A percentile compares a stretch with the other conserved stretches of the same genome.
Conservation (phyloP, 2,329 filamentous ascomycete species). For the Raffaelea ambrosiae region DNA sequence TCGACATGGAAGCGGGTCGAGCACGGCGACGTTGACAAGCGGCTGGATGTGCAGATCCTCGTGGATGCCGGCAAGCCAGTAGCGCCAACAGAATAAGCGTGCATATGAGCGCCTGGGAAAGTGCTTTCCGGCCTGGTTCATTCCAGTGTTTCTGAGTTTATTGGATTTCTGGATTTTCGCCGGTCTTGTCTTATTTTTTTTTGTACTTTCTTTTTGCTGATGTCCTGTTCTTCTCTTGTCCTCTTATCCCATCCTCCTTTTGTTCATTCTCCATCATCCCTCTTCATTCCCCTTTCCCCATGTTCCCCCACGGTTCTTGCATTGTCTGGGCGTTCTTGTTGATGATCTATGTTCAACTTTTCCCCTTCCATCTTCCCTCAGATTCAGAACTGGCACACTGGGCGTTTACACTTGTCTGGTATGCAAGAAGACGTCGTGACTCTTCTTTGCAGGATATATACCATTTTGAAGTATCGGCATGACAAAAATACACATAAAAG, state of each 20-base stretch:
- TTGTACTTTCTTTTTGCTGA: not conserved
- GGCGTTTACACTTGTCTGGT: no score
- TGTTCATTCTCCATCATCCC: no score
- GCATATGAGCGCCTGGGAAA: no score
- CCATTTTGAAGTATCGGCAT: no score
- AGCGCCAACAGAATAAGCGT: conserved; percentile 19
- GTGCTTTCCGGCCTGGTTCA: no score
- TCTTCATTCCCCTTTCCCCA: no score
- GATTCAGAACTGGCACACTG: no score
- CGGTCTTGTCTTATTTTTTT: not conserved
- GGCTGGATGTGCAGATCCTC: conserved; percentile 55
- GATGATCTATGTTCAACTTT: not conserved
- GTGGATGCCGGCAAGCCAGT: conserved; percentile 50
- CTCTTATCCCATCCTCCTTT: not conserved
- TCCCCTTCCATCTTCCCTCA: not conserved
- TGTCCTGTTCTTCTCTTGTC: not conserved
- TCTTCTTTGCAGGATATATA: no score
- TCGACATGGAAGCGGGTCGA: conserved; percentile 90
- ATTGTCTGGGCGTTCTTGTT: conserved; percentile 9
- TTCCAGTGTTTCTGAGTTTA: no score
- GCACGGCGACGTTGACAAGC: conserved; percentile 42
- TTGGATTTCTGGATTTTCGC: not conserved
- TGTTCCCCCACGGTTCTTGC: no score
- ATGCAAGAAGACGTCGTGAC: no score
- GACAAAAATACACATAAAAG: no score